phyloP scores from a whole-genome alignment of 1,284 basidiomycete species.

The Cryptococcus sp. region DNA sequence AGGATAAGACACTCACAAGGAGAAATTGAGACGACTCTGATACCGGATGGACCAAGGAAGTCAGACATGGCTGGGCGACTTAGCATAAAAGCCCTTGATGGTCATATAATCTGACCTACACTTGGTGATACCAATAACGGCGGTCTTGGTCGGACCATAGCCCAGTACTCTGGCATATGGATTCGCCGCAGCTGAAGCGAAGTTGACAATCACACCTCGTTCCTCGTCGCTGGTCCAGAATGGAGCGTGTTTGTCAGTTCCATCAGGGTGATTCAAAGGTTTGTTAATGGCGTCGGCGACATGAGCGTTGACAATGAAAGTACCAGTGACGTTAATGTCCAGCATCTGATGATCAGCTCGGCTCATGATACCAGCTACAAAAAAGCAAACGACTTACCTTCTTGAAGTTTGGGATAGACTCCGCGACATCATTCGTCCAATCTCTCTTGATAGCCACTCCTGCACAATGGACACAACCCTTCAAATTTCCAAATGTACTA shows the following conservation, averaged over 20 bases:
- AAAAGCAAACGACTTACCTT: constrained; percentile 14
- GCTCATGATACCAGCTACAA: not conserved
- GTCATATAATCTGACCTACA: constrained; percentile 7
- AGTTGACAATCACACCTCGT: constrained; percentile 43
- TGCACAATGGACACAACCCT: constrained; percentile 38
- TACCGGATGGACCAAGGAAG: constrained; percentile 39
- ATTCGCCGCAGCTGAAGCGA: constrained; percentile 37
- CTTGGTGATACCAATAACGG: constrained; percentile 37
- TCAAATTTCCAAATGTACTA: constrained; percentile 25
- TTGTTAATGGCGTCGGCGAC: constrained; percentile 42
- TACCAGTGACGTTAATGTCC: constrained; percentile 38
- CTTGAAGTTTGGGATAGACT: constrained; percentile 37
- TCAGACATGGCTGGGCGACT: constrained; percentile 26
- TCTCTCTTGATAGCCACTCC: constrained; percentile 34
- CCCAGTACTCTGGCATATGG: constrained; percentile 35
- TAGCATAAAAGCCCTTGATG: not conserved
- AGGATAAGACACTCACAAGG: constrained; percentile 19
- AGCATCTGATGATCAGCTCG: constrained; percentile 24
- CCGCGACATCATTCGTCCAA: constrained; percentile 37
- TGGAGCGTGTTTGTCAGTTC: constrained; percentile 17
- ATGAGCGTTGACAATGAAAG: constrained; percentile 39
- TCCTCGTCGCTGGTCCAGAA: constrained; percentile 38
- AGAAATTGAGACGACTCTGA: constrained; percentile 39
- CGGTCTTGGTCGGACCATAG: constrained; percentile 41
- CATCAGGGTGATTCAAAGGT: constrained; percentile 28